Conservation (phyloP, 163 green algal species). For the Chlorella variabilis region DNA sequence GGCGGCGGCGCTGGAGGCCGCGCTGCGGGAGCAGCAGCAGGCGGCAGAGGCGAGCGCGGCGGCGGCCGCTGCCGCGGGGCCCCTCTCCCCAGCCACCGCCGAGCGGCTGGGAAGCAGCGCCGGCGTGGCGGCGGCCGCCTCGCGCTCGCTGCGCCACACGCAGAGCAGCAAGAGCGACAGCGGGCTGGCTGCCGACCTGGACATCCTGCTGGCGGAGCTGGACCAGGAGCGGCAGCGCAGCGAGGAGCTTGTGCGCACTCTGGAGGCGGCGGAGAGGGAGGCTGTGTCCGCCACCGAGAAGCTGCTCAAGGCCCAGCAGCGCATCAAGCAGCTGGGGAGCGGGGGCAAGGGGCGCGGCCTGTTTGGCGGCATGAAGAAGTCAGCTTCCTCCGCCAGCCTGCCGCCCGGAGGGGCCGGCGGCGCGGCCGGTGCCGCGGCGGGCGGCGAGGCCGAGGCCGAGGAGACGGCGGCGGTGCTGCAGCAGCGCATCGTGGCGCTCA, state of each 20-base stretch:
- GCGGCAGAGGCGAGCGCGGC: background rate
- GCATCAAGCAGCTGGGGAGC: constrained; percentile 37
- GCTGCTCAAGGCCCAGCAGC: constrained; percentile 47
- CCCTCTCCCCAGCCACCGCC: background rate
- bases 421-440: background rate
- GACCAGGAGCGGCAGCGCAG: constrained; percentile 53
- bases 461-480: constrained; percentile 31
- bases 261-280: constrained; percentile 25
- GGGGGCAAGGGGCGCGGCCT: constrained; percentile 7
- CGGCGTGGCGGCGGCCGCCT: no score
- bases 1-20: constrained; percentile 39
- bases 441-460: background rate
- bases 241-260: constrained; percentile 24
- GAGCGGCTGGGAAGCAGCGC: background rate
- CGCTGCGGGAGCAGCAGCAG: constrained; percentile 45
- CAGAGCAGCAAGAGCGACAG: background rate
- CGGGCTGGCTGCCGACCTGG: constrained; percentile 11
- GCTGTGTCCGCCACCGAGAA: constrained; percentile 15
- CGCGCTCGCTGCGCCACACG: background rate
- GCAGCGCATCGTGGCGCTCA: constrained; percentile 59
- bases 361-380: background rate
- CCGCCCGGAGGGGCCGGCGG: background rate
- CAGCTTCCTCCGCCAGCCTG: background rate
- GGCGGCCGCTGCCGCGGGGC: background rate
- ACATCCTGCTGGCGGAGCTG: constrained; percentile 55